Evolutionary conservation across 2,329 filamentous ascomycete genomes (phyloP), one percentile per base, ranked within the genome.

Genomic region (Ceratocystis ficicola): DNA sequence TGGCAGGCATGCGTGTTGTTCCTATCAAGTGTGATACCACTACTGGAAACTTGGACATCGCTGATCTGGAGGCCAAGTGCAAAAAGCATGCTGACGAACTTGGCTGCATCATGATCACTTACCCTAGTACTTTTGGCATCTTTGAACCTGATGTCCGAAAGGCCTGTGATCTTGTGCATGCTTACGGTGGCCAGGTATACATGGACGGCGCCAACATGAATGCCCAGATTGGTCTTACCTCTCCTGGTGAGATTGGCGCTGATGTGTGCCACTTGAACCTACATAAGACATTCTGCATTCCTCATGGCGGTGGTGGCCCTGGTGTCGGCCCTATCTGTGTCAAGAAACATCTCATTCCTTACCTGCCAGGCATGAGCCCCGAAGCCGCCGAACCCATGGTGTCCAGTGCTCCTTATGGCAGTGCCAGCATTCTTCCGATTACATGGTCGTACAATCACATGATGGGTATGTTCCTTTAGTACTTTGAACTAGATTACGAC

Each of bases 171-270:
- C 79, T 95, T 36, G 90, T 97, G 20, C 93, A 97, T 77, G 76
- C 88, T 69, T 80, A 95, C 73, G 93, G 93, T 64, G 93, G 93
- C 8, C 90, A 95, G 73, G 93, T 97, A 17, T 97, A 96, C 80
- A 96, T 97, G 93, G 93, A 97, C 74, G 93, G 93, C 61, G 93
- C 93, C 70, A 97, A 97, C 79, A 94, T 96, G 90, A 97, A 96
- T 73, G 93, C 93, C 20, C 93, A 97, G 76, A 96, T 97, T 69
- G 93, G 93, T 12, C 83, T 97, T 10, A 96, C 90, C 79, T 95
- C 90, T 0, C 93, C 93, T 1, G 93, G 93, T 48, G 91, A 95
- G 75, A 95, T 97, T 70, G 93, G 93, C 22, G 93, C 93, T 36
- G 93, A 97, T 74, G 92, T 96, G 48, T 97, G 93, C 82, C 93